Conservation (phyloP, 495 filamentous ascomycete genomes). For the Talaromyces adpressus region DNA sequence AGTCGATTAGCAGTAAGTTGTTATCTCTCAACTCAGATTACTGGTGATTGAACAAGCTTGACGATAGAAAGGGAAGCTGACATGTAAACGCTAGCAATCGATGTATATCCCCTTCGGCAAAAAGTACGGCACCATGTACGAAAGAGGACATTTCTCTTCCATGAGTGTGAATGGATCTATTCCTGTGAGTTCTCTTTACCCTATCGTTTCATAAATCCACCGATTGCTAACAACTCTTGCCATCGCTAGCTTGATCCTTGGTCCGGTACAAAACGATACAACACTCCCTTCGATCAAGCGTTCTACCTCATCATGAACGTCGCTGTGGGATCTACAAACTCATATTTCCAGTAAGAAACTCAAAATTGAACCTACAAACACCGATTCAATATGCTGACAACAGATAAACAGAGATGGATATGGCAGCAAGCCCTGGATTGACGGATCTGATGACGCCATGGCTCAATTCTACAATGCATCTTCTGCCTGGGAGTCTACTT, state of each 20-base stretch:
- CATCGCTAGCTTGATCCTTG: slow-evolving; percentile 46
- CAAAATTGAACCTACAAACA: neutral
- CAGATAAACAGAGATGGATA: slow-evolving; percentile 37
- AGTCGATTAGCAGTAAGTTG: slow-evolving; percentile 45
- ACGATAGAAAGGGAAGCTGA: slow-evolving; percentile 21
- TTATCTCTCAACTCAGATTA: too few species aligned
- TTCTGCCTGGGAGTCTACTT: slow-evolving; percentile 65
- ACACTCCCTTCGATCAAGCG: slow-evolving; percentile 70
- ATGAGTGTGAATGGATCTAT: slow-evolving; percentile 60
- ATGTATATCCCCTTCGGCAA: slow-evolving; percentile 63
- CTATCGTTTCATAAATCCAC: neutral
- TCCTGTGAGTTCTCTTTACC: slow-evolving; percentile 20
- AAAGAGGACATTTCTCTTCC: slow-evolving; percentile 63
- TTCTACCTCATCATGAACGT: slow-evolving; percentile 80
- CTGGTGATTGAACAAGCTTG: neutral
- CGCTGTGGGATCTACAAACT: slow-evolving; percentile 73
- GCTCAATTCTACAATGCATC: slow-evolving; percentile 68
- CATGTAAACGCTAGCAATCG: slow-evolving; percentile 55
- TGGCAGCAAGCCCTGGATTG: slow-evolving; percentile 71
- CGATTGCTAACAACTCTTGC: neutral
- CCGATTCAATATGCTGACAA: neutral
- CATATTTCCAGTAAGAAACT: slow-evolving; percentile 56
- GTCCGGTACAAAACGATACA: slow-evolving; percentile 44
- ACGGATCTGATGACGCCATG: slow-evolving; percentile 52
- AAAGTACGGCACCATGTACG: slow-evolving; percentile 56